Evolutionary conservation across 2,329 filamentous ascomycete species (phyloP).

Genomic region (Fusarium sp.): DNA sequence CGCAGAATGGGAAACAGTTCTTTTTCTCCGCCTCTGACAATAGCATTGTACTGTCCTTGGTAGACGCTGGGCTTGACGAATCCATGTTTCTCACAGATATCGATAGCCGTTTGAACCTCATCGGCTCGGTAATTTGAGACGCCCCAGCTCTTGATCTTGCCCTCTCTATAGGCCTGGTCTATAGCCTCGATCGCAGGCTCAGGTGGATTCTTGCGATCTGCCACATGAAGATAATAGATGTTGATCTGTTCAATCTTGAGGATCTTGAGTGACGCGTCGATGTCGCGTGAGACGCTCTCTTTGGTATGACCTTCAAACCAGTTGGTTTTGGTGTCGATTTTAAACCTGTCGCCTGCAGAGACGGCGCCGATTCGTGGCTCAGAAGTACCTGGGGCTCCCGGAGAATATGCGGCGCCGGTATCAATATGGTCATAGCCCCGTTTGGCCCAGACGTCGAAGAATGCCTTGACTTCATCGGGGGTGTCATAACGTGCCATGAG

Average conservation of each 20-base stretch:
- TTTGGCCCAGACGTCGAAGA: constrained; percentile 37
- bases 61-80: constrained; percentile 62
- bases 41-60: constrained; percentile 64
- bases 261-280: constrained; percentile 52
- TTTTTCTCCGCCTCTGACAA: constrained; percentile 59
- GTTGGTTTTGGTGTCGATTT: constrained; percentile 56
- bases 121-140: constrained; percentile 62
- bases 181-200: constrained; percentile 60
- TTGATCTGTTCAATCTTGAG: constrained; percentile 47
- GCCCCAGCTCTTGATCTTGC: constrained; percentile 62
- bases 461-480: constrained; percentile 46
- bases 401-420: constrained; percentile 54
- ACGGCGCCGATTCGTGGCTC: constrained; percentile 53
- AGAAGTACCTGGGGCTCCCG: constrained; percentile 43
- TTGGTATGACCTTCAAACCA: constrained; percentile 50
- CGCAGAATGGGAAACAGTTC: constrained; percentile 60
- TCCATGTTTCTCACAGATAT: constrained; percentile 59
- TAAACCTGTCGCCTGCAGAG: constrained; percentile 49
- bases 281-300: constrained; percentile 48
- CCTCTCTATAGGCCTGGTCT: constrained; percentile 57
- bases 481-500: constrained; percentile 45
- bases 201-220: constrained; percentile 59
- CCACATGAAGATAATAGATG: constrained; percentile 39
- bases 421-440: constrained; percentile 52
- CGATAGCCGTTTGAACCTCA: constrained; percentile 60